A percentile compares a stretch with the other conserved stretches of the same genome.
Evolutionary conservation across 2,329 filamentous ascomycete species (phyloP).

Genomic region (Colletotrichum eremochloae): DNA sequence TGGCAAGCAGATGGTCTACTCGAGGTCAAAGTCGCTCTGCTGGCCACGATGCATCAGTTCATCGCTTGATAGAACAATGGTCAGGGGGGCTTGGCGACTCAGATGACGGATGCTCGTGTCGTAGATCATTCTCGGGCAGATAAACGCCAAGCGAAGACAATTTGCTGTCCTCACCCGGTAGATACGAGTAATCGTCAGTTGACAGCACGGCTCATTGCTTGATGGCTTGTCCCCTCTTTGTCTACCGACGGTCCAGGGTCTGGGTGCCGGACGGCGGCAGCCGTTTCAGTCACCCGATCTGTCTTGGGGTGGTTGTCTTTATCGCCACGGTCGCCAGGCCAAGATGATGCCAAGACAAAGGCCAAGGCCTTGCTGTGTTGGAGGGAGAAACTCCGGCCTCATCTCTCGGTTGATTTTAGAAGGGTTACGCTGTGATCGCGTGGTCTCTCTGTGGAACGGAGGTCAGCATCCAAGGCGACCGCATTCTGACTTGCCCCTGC

Average conservation of each 20-base stretch:
- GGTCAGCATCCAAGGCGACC: not conserved
- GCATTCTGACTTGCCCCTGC: not conserved
- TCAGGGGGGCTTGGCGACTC: constrained; percentile 18
- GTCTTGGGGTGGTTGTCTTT: not conserved
- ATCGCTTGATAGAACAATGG: not conserved
- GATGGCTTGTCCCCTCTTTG: constrained; percentile 17
- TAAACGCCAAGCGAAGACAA: constrained; percentile 17
- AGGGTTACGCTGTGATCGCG: constrained; percentile 26
- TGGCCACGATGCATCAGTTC: not conserved
- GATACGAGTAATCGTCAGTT: constrained; percentile 25
- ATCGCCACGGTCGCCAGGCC: constrained; percentile 31
- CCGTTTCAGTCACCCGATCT: constrained; percentile 23
- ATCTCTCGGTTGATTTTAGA: not conserved
- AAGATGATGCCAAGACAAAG: constrained; percentile 29
- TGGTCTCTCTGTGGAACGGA: constrained; percentile 11
- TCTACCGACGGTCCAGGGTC: constrained; percentile 18
- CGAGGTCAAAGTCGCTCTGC: constrained; percentile 2
- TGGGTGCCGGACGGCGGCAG: constrained; percentile 19
- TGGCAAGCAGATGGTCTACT: not conserved
- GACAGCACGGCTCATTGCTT: constrained; percentile 34
- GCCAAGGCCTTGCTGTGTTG: constrained; percentile 29
- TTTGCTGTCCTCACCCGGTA: constrained; percentile 13
- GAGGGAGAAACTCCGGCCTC: constrained; percentile 6
- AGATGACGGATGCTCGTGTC: not conserved
- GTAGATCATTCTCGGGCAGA: constrained; percentile 12